Evolutionary conservation across 768 basidiomycete genomes (phyloP), one percentile per base, ranked within the genome.

Genomic region (Leccinum uliginosum): DNA sequence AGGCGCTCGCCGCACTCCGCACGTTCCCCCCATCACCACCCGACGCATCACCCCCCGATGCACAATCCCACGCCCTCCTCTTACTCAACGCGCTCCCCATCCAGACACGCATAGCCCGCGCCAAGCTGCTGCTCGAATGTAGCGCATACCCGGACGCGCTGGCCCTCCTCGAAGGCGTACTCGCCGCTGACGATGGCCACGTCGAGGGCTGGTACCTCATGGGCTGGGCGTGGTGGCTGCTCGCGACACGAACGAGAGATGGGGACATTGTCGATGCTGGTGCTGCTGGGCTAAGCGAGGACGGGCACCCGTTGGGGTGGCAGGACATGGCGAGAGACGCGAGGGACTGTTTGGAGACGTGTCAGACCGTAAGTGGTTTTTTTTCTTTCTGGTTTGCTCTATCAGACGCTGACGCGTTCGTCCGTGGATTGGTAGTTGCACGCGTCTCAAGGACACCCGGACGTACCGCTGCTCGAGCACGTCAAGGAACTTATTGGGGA

Each of bases 201-300:
- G 86, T 93, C 12, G 93, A 95, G 63, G 93, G 87, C 1, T 95
- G 93, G 86, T 96, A 96, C 67, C 82, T 96, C 27, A 93, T 95
- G 71, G 93, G 93, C 53, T 97, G 93, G 93, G 88, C 89, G 61
- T 93, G 91, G 78, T 92, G 85, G 75, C 74, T 95, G 47, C 85
- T 90, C 82, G 81, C 84, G 0, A 87, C 89, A 68, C 81, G 86
- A 58, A 83, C 83, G 8, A 79, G 82, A 58, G 84, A 87, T 62
- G 79, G 72, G 12, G 58, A 63, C 78, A 76, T 26, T 80, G 77
- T 19, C 0, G 47, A 48, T 79, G 71, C 35, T 14, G 27, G n/a
- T 17, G 58, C 76, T 5, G 76, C 71, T 35, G 76, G 64, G 11
- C 59, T 74, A 7, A 61, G 44, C 38, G 62, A 65, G 46, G 67